Base-by-base conservation (phyloP, 345 rosid species). In the Lagerstroemia speciosa region DNA sequence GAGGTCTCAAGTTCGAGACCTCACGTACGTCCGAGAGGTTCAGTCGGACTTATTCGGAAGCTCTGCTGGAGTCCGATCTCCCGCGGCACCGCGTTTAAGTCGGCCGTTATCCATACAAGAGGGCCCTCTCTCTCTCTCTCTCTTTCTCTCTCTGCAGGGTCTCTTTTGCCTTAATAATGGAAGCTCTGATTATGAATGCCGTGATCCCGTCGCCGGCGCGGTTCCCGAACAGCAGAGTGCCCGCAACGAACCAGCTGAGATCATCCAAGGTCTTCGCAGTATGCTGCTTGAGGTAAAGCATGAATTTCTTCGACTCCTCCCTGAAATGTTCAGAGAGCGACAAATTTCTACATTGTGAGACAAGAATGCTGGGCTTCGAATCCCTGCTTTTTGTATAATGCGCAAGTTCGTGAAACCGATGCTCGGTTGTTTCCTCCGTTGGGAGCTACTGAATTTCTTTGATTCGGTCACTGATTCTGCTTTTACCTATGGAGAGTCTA, bases 111-210 rank as follows among this genome's bases (percentile, higher is more conserved):
- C 50, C 24, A 16, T 36, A 7, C 26, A 17, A 19, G 46, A 40
- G 36, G 67, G 22, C 11, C 20, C 6, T 27, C 24, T 3, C 60
- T 26, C 19, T 19, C 22, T 41, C 58, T 41, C 16, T 36, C 58
- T 6, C 2, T 1, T 6, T 11, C 20, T 5, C 22, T 3, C 29
- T 24, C 38, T 32, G 31, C n/a, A 26, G n/a, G n/a, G n/a, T n/a
- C n/a, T n/a, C n/a, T n/a, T 11, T 55, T 10, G 60, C 69, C 50
- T 30, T 10, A 58, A 45, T 26, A 33, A 73, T 78, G 78, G 79
- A 67, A 34, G 30, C 82, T 73, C 50, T 76, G 66, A 48, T 76
- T 64, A 57, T 76, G 30, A 79, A 61, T 67, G 71, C 80, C 8
- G 71, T 71, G 62, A 79, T 73, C 34, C 80, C 70, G 40, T 65